A percentile compares a stretch with the other conserved stretches of the same genome.
These are phyloP conservation scores for Elsinoe australis DNA, from an alignment of 2,329 filamentous ascomycete genomes.

Conservation along the genomic window DNA sequence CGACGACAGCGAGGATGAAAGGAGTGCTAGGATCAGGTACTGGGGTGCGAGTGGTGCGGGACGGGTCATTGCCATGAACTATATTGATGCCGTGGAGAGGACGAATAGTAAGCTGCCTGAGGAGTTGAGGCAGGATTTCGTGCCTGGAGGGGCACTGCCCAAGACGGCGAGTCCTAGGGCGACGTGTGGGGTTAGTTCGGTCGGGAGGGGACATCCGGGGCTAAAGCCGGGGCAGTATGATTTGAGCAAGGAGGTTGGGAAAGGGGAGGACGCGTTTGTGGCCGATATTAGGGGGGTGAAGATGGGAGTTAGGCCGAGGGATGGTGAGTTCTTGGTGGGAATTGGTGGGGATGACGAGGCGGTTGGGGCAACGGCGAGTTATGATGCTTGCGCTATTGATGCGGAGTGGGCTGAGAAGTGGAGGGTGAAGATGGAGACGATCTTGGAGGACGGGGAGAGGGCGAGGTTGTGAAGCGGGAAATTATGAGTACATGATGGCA, in stretches of 20 bases:
- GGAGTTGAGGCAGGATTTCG: slow-evolving; percentile 24
- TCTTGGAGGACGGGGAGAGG: slow-evolving; percentile 4
- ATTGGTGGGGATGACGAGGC: slow-evolving; percentile 33
- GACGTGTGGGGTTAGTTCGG: slow-evolving; percentile 40
- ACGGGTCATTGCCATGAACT: slow-evolving; percentile 38
- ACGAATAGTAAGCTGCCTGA: slow-evolving; percentile 30
- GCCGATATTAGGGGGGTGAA: slow-evolving; percentile 34
- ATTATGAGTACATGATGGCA: not conserved
- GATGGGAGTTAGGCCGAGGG: slow-evolving; percentile 38
- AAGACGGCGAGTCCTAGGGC: slow-evolving; percentile 30
- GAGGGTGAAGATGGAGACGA: slow-evolving; percentile 12
- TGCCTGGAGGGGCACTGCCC: slow-evolving; percentile 35
- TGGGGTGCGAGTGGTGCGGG: slow-evolving; percentile 34
- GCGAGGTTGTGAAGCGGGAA: not conserved
- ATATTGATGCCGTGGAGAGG: slow-evolving; percentile 37
- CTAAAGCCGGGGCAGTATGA: slow-evolving; percentile 28
- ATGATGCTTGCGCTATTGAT: slow-evolving; percentile 29
- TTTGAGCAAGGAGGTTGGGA: slow-evolving; percentile 19
- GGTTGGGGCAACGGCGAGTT: slow-evolving; percentile 35
- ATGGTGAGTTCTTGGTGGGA: slow-evolving; percentile 41
- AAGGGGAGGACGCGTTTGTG: slow-evolving; percentile 32
- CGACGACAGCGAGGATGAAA: slow-evolving; percentile 21
- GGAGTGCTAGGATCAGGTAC: slow-evolving; percentile 17
- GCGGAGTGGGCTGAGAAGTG: slow-evolving; percentile 16
- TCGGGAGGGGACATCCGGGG: slow-evolving; percentile 33